Evolutionary conservation across 352 stramenopile genomes (phyloP), one percentile per base, ranked within the genome.

Genomic region (Globisporangium recalcitrans): DNA sequence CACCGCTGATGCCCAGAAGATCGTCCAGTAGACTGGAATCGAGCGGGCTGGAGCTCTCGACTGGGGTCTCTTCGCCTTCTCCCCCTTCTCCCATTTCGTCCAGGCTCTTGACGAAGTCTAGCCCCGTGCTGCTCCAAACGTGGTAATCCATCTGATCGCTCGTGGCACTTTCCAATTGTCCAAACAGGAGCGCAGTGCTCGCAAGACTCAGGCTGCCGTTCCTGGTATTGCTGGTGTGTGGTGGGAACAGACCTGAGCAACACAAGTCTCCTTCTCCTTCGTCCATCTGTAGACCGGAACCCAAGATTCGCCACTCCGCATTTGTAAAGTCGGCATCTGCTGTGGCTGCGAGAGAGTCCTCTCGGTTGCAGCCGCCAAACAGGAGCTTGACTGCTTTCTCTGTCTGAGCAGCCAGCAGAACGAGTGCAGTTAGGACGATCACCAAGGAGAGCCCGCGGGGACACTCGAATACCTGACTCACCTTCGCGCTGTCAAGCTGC

Each of bases 11-110:
- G 27, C 27, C 46, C 29, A 63, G 11, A 27, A 63, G 31, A 63
- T 63, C 32, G 32, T 58, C 58, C 22, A 58, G 31, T 8, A 58
- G 13, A 21, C 21, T 31, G 19, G 31, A 22, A 31, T 51, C 53
- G 36, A 60, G 24, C 24, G 36, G 34, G 29, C 53, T 48, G 14
- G 36, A 38, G 22, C 36, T 26, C 36, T 52, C 55, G 44, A 13
- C 36, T 31, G 47, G 34, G 1, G 38, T 24, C 19, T 40, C 27
- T 26, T 56, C 19, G n/a, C 9, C 19, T 56, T 42, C 51, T 54
- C 31, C 14, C 10, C 46, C 34, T n/a, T 53, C 26, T 22, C 16
- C 34, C 19, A 49, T 6, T 19, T 60, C 54, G 13, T 52, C 38
- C 3, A 52, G 24, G 13, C 19, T 40, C 38, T 52, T 40, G 54